Conservation (phyloP, 495 filamentous ascomycete species). For the Hypoxylon lenormandii region DNA sequence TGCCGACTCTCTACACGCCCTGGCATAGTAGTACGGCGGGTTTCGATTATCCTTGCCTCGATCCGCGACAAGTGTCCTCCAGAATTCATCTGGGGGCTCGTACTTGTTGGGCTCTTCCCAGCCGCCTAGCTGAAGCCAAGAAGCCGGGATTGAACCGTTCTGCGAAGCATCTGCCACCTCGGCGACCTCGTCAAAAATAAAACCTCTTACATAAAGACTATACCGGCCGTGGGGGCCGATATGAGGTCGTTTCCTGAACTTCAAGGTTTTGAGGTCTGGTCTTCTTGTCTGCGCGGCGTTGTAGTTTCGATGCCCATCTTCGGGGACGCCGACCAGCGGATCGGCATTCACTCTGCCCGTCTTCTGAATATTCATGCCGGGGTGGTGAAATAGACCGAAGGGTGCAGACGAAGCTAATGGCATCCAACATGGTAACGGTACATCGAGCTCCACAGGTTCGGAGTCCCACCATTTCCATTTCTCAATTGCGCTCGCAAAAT, state of each 20-base stretch:
- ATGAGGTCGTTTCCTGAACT: conserved; percentile 47
- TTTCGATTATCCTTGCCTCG: conserved; percentile 53
- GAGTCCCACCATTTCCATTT: too few relatives aligned
- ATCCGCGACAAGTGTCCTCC: conserved; percentile 60
- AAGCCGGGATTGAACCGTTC: conserved; percentile 32
- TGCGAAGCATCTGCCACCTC: conserved; percentile 34
- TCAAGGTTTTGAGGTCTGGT: conserved; percentile 43
- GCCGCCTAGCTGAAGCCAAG: conserved; percentile 37
- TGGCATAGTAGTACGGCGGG: conserved; percentile 53
- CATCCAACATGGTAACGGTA: conserved; percentile 33
- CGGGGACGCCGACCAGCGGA: conserved; percentile 52
- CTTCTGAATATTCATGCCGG: conserved; percentile 33
- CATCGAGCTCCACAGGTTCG: background rate
- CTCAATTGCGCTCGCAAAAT: too few relatives aligned
- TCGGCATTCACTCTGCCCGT: conserved; percentile 55
- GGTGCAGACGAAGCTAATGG: conserved; percentile 12
- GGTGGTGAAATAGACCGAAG: conserved; percentile 27
- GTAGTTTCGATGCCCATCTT: conserved; percentile 47
- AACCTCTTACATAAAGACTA: conserved; percentile 55
- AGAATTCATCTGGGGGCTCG: conserved; percentile 55
- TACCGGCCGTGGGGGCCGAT: conserved; percentile 42
- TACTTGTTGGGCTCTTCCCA: conserved; percentile 30
- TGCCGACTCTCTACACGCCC: conserved; percentile 46
- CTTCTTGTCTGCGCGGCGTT: conserved; percentile 43
- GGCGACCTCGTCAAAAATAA: conserved; percentile 48